A percentile compares a stretch with the other conserved stretches of the same genome.
Evolutionary conservation across 2,329 filamentous ascomycete species (phyloP).

Genomic region (Mollisia scopiformis): DNA sequence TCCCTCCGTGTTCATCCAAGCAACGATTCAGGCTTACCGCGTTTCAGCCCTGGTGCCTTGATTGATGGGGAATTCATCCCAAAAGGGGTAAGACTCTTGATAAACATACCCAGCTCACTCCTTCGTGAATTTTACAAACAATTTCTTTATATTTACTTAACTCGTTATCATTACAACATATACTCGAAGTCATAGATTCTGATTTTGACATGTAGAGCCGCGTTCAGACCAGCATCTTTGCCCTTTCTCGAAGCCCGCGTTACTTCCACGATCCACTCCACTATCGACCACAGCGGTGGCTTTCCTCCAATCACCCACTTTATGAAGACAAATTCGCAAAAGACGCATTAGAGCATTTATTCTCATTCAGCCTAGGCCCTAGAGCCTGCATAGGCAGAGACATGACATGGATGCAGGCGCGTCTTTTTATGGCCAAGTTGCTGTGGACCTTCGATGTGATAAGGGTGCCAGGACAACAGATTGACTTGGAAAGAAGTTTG

Average conservation of each 20-base stretch:
- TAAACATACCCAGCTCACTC: too few relatives aligned
- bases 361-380: constrained; percentile 11
- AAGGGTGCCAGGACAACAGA: constrained; percentile 4
- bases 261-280: constrained; percentile 10
- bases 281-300: constrained; percentile 16
- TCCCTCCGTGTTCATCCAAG: not conserved
- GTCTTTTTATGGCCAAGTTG: constrained; percentile 28
- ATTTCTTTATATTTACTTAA: too few relatives aligned
- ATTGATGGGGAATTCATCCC: constrained; percentile 19
- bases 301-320: constrained; percentile 7
- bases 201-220: too few relatives aligned
- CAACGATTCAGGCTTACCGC: constrained; percentile 1
- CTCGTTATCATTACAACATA: too few relatives aligned
- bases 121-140: too few relatives aligned
- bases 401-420: constrained; percentile 24
- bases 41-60: constrained; percentile 12
- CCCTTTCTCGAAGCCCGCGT: too few relatives aligned
- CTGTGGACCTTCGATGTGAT: constrained; percentile 20
- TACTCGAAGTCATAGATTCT: too few relatives aligned
- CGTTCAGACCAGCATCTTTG: too few relatives aligned
- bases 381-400: constrained; percentile 14
- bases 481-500: constrained; percentile 1
- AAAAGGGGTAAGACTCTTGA: constrained; percentile 6
- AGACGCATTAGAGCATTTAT: constrained; percentile 3
- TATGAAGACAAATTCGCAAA: constrained; percentile 8